Conservation (phyloP, 2,329 filamentous ascomycete genomes). For the Penicillium frequentans region DNA sequence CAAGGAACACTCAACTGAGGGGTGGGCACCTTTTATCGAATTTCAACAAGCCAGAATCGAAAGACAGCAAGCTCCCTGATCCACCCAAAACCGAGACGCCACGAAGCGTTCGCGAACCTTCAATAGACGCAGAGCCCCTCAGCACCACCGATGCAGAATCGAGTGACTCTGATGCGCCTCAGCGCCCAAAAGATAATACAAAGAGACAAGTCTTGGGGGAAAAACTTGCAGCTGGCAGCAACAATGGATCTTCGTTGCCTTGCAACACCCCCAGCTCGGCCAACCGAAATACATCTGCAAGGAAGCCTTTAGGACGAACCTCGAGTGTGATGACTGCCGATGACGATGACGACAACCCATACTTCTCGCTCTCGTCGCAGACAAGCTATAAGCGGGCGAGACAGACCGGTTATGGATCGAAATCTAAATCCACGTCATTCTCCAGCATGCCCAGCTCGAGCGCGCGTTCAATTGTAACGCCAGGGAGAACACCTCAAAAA, state of each 20-base stretch:
- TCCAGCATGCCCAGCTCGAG: constrained; percentile 18
- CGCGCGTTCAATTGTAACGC: constrained; percentile 7
- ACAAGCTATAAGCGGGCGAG: constrained; percentile 14
- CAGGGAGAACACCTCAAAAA: constrained; percentile 3
- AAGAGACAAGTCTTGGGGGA: constrained; percentile 19
- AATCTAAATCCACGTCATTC: constrained; percentile 4
- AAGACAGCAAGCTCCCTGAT: background rate
- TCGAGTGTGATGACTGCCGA: constrained; percentile 13
- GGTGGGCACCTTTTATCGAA: constrained; percentile 24
- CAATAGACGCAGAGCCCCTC: constrained; percentile 36
- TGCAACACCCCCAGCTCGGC: constrained; percentile 5
- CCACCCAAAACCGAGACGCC: background rate
- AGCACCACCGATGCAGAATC: constrained; percentile 26
- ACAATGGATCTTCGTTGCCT: background rate
- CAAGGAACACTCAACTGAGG: constrained; percentile 14
- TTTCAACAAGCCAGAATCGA: constrained; percentile 13
- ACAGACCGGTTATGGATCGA: background rate
- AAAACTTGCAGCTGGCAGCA: constrained; percentile 20
- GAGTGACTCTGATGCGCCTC: constrained; percentile 9
- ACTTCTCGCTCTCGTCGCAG: constrained; percentile 12
- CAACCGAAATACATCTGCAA: background rate
- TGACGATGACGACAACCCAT: constrained; percentile 8
- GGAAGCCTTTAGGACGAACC: constrained; percentile 1
- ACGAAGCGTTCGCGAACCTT: constrained; percentile 19
- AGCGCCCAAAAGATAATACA: constrained; percentile 3